A percentile compares a stretch with the other conserved stretches of the same genome.
phyloP scores from a whole-genome alignment of 2,329 filamentous ascomycete genomes.

The Delphinella strobiligena region DNA sequence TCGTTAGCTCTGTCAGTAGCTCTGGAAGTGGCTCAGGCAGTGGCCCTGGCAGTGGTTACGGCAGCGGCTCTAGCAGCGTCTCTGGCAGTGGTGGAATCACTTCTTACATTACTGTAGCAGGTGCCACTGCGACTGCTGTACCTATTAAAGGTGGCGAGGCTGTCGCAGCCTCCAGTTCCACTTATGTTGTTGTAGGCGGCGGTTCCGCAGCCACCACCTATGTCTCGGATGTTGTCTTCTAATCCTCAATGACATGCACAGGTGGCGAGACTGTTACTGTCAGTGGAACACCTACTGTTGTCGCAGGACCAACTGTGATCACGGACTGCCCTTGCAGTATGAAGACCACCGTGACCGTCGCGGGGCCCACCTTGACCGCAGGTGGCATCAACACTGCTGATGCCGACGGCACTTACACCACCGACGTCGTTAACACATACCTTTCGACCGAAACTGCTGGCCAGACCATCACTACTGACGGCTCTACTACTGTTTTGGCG shows the following conservation, averaged over 20 bases:
- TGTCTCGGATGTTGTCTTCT: neutral
- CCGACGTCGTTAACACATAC: too few relatives aligned
- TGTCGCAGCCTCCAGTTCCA: too few relatives aligned
- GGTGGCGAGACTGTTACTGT: slow-evolving; percentile 1
- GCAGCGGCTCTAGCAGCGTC: too few relatives aligned
- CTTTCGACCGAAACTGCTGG: too few relatives aligned
- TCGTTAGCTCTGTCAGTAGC: neutral
- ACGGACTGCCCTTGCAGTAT: neutral
- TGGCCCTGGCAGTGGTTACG: neutral
- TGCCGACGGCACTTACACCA: neutral
- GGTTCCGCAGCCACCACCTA: neutral
- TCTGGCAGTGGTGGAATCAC: too few relatives aligned
- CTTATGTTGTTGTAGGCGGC: neutral
- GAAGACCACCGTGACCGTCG: neutral
- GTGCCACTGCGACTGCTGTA: too few relatives aligned
- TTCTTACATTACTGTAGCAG: too few relatives aligned
- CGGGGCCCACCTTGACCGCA: slow-evolving; percentile 1
- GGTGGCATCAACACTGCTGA: neutral
- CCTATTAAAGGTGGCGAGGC: too few relatives aligned
- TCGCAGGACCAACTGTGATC: neutral
- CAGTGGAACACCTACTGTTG: neutral
- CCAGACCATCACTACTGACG: neutral
- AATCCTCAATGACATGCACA: neutral
- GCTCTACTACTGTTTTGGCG: neutral
- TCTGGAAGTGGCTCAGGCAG: slow-evolving; percentile 1